Evolutionary conservation across 2,329 filamentous ascomycete genomes (phyloP), one percentile per base, ranked within the genome.

Genomic region (Taxawa tesnikishii): DNA sequence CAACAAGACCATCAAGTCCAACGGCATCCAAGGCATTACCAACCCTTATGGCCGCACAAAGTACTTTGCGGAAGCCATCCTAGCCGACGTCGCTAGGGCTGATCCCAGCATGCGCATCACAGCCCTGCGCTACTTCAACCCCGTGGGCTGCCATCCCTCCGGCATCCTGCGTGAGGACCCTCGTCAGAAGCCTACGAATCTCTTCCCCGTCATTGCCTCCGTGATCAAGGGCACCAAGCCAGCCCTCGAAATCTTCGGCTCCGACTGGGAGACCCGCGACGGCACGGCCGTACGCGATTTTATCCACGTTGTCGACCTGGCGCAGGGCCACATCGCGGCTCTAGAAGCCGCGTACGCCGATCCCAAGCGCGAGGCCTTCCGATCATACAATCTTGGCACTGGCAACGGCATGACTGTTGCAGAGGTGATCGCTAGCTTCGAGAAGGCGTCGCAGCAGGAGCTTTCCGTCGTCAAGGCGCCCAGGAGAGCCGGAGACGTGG

Each of bases 51-150:
- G n/a, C n/a, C n/a, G n/a, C n/a, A n/a, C n/a, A n/a, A n/a, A n/a
- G n/a, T n/a, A n/a, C n/a, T 54, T 59, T 12, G 67, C 75, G 3
- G 71, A 79, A 48, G 64, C 71, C 5, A 62, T 66, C 15, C 77
- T 73, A 71, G 67, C 66, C n/a, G 73, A 78, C 41, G 70, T 73
- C 79, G 16, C 64, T 75, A 17, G 79, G 79, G 53, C 79, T 79
- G 58, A 79, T 79, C 40, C 75, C 75, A 1, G 69, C 78, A 32
- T 75, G 75, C 6, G 75, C 11, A 55, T 75, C 5, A 58, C 79
- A 7, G 71, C 74, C 12, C 75, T 79, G 54, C 70, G n/a, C n/a
- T n/a, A n/a, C n/a, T n/a, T n/a, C n/a, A n/a, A n/a, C n/a, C n/a
- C n/a, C n/a, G n/a, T n/a, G n/a, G n/a, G n/a, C n/a, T n/a, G n/a